Conservation (phyloP, 306 rosid genomes). For the Astragalus membranaceus region DNA sequence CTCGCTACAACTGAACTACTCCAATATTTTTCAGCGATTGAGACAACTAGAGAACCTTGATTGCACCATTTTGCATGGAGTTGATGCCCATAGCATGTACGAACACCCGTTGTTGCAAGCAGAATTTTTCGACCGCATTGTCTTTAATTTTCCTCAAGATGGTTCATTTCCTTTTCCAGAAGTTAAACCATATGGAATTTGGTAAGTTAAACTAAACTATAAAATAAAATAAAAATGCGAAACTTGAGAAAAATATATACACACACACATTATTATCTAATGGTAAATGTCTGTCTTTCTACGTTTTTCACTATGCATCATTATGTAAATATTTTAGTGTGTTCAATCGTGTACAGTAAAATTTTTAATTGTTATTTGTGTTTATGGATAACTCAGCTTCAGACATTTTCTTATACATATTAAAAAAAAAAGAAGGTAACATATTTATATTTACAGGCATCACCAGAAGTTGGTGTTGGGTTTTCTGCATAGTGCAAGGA, state of each 20-base stretch:
- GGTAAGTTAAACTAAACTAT: background rate
- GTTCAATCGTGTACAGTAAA: too few relatives aligned
- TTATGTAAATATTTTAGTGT: too few relatives aligned
- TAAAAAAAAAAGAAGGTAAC: too few relatives aligned
- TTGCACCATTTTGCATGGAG: constrained; percentile 24
- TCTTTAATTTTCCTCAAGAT: constrained; percentile 40
- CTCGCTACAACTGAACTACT: background rate
- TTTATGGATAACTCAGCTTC: too few relatives aligned
- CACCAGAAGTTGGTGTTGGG: constrained; percentile 11
- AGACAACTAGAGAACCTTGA: background rate
- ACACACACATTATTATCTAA: too few relatives aligned
- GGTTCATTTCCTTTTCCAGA: background rate
- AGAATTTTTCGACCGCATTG: constrained; percentile 19
- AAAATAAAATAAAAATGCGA: too few relatives aligned
- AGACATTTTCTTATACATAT: too few relatives aligned
- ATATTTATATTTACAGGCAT: background rate
- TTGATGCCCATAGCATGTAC: constrained; percentile 23
- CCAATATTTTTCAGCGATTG: background rate
- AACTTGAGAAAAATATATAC: too few relatives aligned
- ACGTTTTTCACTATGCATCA: too few relatives aligned
- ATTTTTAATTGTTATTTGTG: too few relatives aligned
- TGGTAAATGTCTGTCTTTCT: too few relatives aligned
- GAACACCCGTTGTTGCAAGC: background rate
- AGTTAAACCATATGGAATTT: background rate
- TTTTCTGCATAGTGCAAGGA: constrained; percentile 21